Base-by-base conservation (phyloP, 2,329 filamentous ascomycete genomes). In the Microsporum canis region DNA sequence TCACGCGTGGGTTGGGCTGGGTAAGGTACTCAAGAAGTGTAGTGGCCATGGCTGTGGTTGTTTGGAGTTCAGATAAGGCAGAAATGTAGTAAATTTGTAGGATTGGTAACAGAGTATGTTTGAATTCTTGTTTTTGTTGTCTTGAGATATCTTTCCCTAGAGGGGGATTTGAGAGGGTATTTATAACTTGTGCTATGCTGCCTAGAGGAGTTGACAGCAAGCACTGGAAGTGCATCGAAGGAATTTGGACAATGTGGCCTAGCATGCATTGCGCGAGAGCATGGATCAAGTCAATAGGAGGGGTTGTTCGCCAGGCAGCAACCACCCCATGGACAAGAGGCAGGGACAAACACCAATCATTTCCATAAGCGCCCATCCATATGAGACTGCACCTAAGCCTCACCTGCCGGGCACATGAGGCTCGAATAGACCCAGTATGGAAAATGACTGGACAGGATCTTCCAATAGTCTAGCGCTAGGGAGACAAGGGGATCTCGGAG, bases 21-120 rank as follows among this genome's bases (percentile, higher is more conserved):
- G 61, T 61, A 6, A 64, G 57, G 27, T 53, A 61, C 3, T 61
- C 56, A 39, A 64, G 61, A 33, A 64, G 45, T 14, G 60, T 62
- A 12, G 14, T 17, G 2, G 51, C 29, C 51, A 55, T 55, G 23
- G 4, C 3, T 51, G n/a, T 43, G 39, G 39, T n/a, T 41, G 39
- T 41, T 17, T 41, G 17, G 14, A 5, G 39, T n/a, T n/a, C n/a
- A 43, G 17, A 43, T 2, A 5, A 43, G 5, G 39, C 3, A 43
- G n/a, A n/a, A 41, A 1, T 14, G 39, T n/a, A n/a, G n/a, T 43
- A n/a, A 14, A n/a, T n/a, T 23, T 43, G n/a, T n/a, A 43, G 1
- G 3, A 39, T 3, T 39, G 38, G 5, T 39, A 39, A 3, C 5
- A 39, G 36, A n/a, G 39, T 7, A 43, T 1, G n/a, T n/a, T 43